Evolutionary conservation across 2,329 filamentous ascomycete genomes (phyloP), one percentile per base, ranked within the genome.

Genomic region (Hypoxylon sp.): DNA sequence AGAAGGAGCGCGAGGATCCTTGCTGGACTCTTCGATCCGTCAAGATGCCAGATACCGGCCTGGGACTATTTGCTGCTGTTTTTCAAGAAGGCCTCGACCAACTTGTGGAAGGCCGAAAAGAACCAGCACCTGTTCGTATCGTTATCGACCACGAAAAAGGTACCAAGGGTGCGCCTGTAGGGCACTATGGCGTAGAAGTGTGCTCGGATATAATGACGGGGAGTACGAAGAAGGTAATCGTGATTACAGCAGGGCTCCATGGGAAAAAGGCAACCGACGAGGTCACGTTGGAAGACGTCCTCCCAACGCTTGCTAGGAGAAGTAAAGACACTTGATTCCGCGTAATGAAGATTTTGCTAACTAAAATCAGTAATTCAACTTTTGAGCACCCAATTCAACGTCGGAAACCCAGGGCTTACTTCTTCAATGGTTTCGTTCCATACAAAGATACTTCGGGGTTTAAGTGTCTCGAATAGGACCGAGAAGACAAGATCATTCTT

Each of bases 1-100:
- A 97, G 74, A 76, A 81, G n/a, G 92, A 97, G 79, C 87, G 94
- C 61, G 93, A 97, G 75, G 87, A 90, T 61, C 84, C 89, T 15
- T 88, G 86, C 70, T 97, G 93, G 93, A 91, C 91, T 30, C 85
- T 96, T 30, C 87, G 93, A 37, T 91, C 89, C 19, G 85, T 87
- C 13, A 86, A 84, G 61, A 85, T 88, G 74, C 83, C 85, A 37
- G 90, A 89, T 72, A 84, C 79, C 61, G 85, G 84, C 56, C 77
- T 90, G 8, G 85, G 82, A 8, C 70, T 90, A 24, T 86, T 87
- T 70, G 87, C 88, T 1, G 90, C 91, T 5, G 84, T 94, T 3
- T 92, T 91, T 61, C 89, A 93, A 70, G 89, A 93, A 72, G 86
- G 85, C 0, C 84, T 87, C 15, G 83, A 86, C 60, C 82, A 88